These are phyloP conservation scores for Glarea lozoyensis DNA, from an alignment of 495 filamentous ascomycete genomes.

Conservation along the genomic window DNA sequence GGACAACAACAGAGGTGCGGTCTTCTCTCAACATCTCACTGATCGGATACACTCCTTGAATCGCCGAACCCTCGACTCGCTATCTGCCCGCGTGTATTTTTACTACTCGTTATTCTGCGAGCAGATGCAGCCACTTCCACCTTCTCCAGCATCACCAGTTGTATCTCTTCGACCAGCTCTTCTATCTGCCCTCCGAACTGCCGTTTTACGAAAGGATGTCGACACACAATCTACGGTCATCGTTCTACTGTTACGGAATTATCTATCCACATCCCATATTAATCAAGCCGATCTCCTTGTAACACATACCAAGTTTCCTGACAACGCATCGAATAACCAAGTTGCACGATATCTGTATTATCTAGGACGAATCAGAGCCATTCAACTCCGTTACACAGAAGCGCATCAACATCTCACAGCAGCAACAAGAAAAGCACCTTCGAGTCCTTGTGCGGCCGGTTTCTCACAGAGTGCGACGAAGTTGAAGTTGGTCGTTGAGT, in stretches of 20 bases:
- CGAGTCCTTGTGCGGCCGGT: conserved; percentile 76
- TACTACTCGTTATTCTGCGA: conserved; percentile 95
- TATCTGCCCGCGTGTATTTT: conserved; percentile 94
- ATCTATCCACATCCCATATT: conserved; percentile 92
- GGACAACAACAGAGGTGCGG: conserved; percentile 64
- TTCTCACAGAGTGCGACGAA: conserved; percentile 96
- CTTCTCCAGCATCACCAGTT: conserved; percentile 74
- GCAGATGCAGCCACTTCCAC: conserved; percentile 74
- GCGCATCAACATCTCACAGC: conserved; percentile 90
- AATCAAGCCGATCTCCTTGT: conserved; percentile 93
- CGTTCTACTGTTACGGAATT: conserved; percentile 89
- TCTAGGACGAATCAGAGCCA: conserved; percentile 88
- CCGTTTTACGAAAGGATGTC: conserved; percentile 88
- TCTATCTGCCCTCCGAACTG: conserved; percentile 80
- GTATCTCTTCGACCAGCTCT: conserved; percentile 79
- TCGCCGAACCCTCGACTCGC: conserved; percentile 85
- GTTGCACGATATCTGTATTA: conserved; percentile 96
- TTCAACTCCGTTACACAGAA: conserved; percentile 92
- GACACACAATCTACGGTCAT: conserved; percentile 95
- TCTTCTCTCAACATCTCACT: conserved; percentile 73
- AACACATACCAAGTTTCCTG: conserved; percentile 87
- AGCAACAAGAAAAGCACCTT: conserved; percentile 88
- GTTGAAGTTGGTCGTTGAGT: conserved; percentile 85
- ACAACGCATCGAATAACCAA: conserved; percentile 92
- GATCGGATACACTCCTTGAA: conserved; percentile 82